Conservation (phyloP, 2,329 filamentous ascomycete species). For the Lasiodiplodia sp. region DNA sequence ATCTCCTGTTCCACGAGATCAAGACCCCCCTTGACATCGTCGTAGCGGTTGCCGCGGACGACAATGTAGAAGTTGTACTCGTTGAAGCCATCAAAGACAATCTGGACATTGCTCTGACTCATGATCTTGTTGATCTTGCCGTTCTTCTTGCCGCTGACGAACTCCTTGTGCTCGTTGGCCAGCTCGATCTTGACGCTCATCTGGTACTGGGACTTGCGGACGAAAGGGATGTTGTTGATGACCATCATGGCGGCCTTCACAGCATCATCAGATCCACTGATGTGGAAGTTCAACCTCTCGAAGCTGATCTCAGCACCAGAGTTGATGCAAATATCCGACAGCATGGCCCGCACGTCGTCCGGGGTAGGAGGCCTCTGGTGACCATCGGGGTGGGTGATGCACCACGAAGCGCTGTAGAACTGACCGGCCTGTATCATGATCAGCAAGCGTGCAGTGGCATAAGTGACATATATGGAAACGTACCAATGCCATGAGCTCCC, state of each 20-base stretch:
- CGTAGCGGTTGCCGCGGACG: slow-evolving; percentile 89
- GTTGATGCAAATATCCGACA: slow-evolving; percentile 94
- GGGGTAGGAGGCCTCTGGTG: slow-evolving; percentile 66
- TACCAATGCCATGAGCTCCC: slow-evolving; percentile 94
- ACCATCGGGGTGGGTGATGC: slow-evolving; percentile 80
- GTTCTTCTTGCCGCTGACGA: slow-evolving; percentile 99
- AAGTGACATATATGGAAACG: slow-evolving; percentile 43
- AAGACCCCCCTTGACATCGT: slow-evolving; percentile 91
- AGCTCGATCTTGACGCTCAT: slow-evolving; percentile 98
- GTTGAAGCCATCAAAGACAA: slow-evolving; percentile 98
- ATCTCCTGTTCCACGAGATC: slow-evolving; percentile 97
- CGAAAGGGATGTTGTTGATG: slow-evolving; percentile 89
- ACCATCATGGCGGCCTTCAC: slow-evolving; percentile 96
- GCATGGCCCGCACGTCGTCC: slow-evolving; percentile 83
- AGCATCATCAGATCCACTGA: slow-evolving; percentile 94
- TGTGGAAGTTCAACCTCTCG: slow-evolving; percentile 90
- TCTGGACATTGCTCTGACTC: slow-evolving; percentile 98
- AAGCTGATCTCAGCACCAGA: slow-evolving; percentile 95
- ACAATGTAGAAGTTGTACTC: slow-evolving; percentile 99
- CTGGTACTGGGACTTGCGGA: slow-evolving; percentile 85
- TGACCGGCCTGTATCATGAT: slow-evolving; percentile 74
- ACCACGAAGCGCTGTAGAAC: slow-evolving; percentile 98
- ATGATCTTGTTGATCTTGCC: slow-evolving; percentile 99
- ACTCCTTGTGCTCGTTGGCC: slow-evolving; percentile 99
- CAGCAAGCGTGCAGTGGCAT: slow-evolving; percentile 35